Evolutionary conservation across 768 basidiomycete genomes (phyloP).

Genomic region (Termitomyces sp.): DNA sequence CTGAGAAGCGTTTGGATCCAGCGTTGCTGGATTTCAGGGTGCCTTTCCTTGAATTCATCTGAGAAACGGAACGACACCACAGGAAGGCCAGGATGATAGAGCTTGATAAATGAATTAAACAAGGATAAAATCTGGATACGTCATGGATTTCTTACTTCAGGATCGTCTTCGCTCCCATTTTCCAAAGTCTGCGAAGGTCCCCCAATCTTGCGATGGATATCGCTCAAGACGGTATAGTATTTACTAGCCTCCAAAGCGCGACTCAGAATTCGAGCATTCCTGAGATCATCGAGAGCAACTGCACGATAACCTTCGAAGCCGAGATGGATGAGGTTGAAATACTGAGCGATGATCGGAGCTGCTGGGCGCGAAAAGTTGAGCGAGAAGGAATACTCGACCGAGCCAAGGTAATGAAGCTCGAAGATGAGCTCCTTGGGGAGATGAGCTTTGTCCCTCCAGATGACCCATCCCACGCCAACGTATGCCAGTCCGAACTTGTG

Average conservation of each 20-base stretch:
- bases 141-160: slow-evolving; percentile 40
- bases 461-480: slow-evolving; percentile 61
- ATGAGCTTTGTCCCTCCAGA: slow-evolving; percentile 60
- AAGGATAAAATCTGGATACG: neutral
- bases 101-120: slow-evolving; percentile 19
- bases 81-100: slow-evolving; percentile 55
- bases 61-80: slow-evolving; percentile 65
- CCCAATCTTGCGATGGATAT: slow-evolving; percentile 41
- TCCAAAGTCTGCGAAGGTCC: neutral
- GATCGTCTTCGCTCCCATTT: slow-evolving; percentile 38
- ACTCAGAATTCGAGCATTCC: slow-evolving; percentile 60
- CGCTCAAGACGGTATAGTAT: slow-evolving; percentile 49
- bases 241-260: slow-evolving; percentile 54
- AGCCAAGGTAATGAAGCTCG: slow-evolving; percentile 54
- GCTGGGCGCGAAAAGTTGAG: slow-evolving; percentile 61
- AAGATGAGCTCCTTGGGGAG: slow-evolving; percentile 72
- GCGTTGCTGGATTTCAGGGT: slow-evolving; percentile 55
- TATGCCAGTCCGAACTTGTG: slow-evolving; percentile 60
- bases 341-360: slow-evolving; percentile 58
- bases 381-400: slow-evolving; percentile 72
- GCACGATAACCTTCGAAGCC: slow-evolving; percentile 55
- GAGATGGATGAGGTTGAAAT: slow-evolving; percentile 60
- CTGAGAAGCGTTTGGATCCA: slow-evolving; percentile 52
- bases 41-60: slow-evolving; percentile 46
- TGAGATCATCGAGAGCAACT: slow-evolving; percentile 46